Base-by-base conservation (phyloP, 441 rosid genomes). In the Erysimum pusillum region DNA sequence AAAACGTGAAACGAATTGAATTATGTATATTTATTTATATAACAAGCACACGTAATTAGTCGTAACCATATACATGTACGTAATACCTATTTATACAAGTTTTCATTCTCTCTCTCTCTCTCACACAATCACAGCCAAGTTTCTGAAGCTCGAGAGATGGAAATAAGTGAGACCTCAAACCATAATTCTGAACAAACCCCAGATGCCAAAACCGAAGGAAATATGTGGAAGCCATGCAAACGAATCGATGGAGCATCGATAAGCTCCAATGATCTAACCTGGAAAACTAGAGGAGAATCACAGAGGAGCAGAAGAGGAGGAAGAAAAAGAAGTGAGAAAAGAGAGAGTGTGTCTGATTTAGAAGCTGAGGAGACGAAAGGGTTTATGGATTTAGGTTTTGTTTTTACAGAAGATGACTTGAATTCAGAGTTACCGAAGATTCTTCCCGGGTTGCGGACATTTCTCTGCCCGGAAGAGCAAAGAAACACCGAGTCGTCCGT, bases 321-420 rank as follows among this genome's bases (percentile, higher is more conserved):
- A 46, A n/a, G 52, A 56, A 9, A 66, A 73, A 77, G 32, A 69
- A 73, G 67, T 74, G 73, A 3, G 78, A 51, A 44, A 76, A 59
- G 14, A 80, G 64, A 79, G 75, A 75, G 73, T 49, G 58, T 22
- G 46, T 25, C 9, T 17, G 69, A 57, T 49, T 74, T 45, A 85
- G 84, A 77, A 75, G 68, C 52, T 74, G 88, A 89, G 58, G 97
- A 94, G 84, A 79, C 90, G 14, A 85, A 87, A 80, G 97, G 98
- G 82, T 88, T 94, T 83, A 86, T 84, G 87, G 98, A 94, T 88
- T 81, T 94, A 51, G 98, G 98, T 6, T 91, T 91, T 74, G 92
- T 91, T 44, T 94, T 91, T 80, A 84, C 93, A 0, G 89, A 89
- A 77, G 87, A 87, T 76, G 96, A 89, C 75, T 87, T 90, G 39